Conservation (phyloP, 768 basidiomycete species). For the Kwoniella newhampshirensis region DNA sequence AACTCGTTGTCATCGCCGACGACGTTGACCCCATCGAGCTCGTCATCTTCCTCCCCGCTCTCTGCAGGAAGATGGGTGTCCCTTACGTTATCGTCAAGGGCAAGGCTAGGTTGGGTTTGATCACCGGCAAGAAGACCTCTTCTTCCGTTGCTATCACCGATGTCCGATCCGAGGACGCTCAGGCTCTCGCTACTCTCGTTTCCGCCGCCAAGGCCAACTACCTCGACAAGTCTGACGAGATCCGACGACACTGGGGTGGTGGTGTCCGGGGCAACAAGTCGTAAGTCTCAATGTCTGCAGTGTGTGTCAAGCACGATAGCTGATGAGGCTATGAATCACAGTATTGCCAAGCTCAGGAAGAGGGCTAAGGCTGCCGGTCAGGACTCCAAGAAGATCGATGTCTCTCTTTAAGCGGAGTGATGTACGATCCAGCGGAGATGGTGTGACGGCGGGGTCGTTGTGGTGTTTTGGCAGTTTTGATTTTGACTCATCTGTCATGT, state of each 20-base stretch:
- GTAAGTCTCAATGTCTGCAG: conserved; percentile 20
- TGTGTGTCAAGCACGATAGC: neutral
- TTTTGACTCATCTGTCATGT: conserved; percentile 27
- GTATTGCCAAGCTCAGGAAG: conserved; percentile 86
- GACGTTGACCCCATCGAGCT: conserved; percentile 96
- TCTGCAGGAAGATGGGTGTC: conserved; percentile 99
- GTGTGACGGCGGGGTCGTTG: neutral
- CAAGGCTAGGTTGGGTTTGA: conserved; percentile 96
- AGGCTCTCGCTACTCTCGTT: conserved; percentile 87
- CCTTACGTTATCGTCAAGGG: conserved; percentile 98
- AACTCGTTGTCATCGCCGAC: conserved; percentile 91
- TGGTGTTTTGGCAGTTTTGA: conserved; percentile 9
- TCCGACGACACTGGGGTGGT: conserved; percentile 91
- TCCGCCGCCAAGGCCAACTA: conserved; percentile 96
- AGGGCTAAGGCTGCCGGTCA: conserved; percentile 85
- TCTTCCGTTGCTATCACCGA: conserved; percentile 89
- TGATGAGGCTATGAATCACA: conserved; percentile 42
- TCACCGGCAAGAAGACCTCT: conserved; percentile 93
- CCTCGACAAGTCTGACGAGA: conserved; percentile 90
- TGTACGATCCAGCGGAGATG: conserved; percentile 3
- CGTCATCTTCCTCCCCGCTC: conserved; percentile 94
- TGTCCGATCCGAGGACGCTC: conserved; percentile 88
- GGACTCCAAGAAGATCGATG: conserved; percentile 53
- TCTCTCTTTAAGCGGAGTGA: conserved; percentile 47
- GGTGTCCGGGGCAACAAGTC: conserved; percentile 88